Percentiles rank a stretch among this genome's conserved stretches.
phyloP scores from a whole-genome alignment of 257 asterid genomes.

The Pogostemon cablin region DNA sequence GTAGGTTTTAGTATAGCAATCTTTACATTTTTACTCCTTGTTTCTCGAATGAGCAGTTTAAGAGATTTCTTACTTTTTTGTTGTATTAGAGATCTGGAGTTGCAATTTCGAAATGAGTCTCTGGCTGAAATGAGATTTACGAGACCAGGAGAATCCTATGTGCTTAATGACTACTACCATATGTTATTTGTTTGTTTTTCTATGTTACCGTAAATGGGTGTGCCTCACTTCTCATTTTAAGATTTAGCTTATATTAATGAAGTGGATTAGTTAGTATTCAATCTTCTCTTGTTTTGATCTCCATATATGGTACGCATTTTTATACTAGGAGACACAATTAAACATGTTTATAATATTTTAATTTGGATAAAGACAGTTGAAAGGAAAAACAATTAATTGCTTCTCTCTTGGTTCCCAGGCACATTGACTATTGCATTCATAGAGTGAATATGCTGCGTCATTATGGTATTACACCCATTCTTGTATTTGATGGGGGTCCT shows the following conservation, averaged over 20 bases:
- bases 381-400: conserved; percentile 1
- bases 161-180: not conserved
- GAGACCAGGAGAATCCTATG: not conserved
- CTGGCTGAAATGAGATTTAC: not conserved
- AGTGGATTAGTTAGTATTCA: not conserved
- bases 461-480: conserved; percentile 80
- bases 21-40: not conserved
- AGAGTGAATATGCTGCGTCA: conserved; percentile 90
- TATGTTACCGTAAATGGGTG: conserved; percentile 6
- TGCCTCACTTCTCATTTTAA: not conserved
- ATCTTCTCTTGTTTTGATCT: not conserved
- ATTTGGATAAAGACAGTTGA: conserved; percentile 24
- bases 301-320: not conserved
- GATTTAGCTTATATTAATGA: not conserved
- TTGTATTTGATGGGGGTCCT: conserved; percentile 95
- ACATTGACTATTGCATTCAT: conserved; percentile 91
- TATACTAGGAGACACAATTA: not conserved
- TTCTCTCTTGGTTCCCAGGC: conserved; percentile 54
- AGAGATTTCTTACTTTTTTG: not conserved
- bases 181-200: not conserved
- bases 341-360: not conserved
- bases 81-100: conserved; percentile 12
- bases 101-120: conserved; percentile 1
- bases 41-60: not conserved
- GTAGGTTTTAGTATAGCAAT: conserved; percentile 20